Base-by-base conservation (phyloP, 108 stramenopile genomes). In the Schizochytrium sp. region DNA sequence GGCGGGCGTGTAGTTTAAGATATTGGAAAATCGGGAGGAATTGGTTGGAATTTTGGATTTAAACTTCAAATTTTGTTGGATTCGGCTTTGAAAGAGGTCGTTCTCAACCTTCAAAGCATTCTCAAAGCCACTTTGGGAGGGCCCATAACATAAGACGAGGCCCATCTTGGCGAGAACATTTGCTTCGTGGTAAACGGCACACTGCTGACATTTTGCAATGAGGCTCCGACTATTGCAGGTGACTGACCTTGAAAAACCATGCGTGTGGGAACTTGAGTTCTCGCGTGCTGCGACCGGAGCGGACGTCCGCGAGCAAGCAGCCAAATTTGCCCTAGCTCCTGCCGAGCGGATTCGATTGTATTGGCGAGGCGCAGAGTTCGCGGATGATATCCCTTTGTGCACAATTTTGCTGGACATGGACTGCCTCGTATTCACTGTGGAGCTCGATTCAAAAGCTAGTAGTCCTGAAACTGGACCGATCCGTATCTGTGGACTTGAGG, bases 341-440 rank as follows among this genome's bases (percentile, higher is more conserved):
- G 44, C 44, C 64, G 64, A 69, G 64, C 64, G 64, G 42, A 69
- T 69, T 44, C 64, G 64, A 38, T 44, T 69, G 42, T 69, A 69
- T 44, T 5, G 64, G 1, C 64, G 64, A 38, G 64, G 64, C 64
- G 64, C 44, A 8, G 64, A 69, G 64, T 44, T 69, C 12, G 10
- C 42, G 1, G 64, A 69, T 38, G 64, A 12, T 44, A 15, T 44
- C 19, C 64, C 40, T 2, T 44, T 69, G 42, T 69, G 64, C 64
- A 69, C 64, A 5, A 44, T 69, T 7, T 15, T 69, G 12, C 42
- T 44, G 42, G 64, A 69, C 64, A 38, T 44, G 5, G 64, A 69
- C 64, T 69, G 64, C 64, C 64, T 69, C 64, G 64, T 69, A 38
- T 69, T 12, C 64, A 69, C 64, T 7, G 64, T 69, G 42, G 64